Evolutionary conservation across 2,329 filamentous ascomycete species (phyloP), one percentile per base, ranked within the genome.

Genomic region (Orbilia javanica): DNA sequence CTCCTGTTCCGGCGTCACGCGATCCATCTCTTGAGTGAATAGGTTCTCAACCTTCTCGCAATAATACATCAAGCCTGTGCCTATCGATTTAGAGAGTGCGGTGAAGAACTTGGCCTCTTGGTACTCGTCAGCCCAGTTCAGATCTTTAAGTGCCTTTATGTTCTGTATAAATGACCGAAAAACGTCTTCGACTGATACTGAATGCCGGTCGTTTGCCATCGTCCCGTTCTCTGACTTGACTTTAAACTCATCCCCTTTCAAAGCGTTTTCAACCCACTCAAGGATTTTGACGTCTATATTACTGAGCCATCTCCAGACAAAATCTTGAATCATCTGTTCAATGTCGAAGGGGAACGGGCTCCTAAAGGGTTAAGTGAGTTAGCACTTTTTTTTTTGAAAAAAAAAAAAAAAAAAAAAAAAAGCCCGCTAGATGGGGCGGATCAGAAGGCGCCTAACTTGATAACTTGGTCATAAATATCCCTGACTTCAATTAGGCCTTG

Each of bases 41-140:
- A 89, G 90, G 81, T 92, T 90, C 82, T 98, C 96, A 27, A 98
- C 87, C 53, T 95, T 86, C 83, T 99, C 96, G 83, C 96, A 99
- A 83, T 99, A 99, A 81, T 90, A 90, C 11, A 92, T 91, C 57
- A 99, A 89, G 18, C 93, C 94, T 55, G 89, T 88, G 1, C 94
- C 91, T 77, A 98, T 93, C 0, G 92, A 91, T 82, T 94, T 96
- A 13, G 94, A 91, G 15, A 97, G 86, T 1, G 93, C 90, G 15
- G 96, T 99, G 94, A 98, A 98, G 85, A 99, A 99, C 79, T 94
- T 93, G 44, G 96, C 95, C 83, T 97, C 93, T 80, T 97, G 94
- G 42, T 97, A 87, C 82, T 97, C 93, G 83, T 98, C 93, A 80
- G 94, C 92, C 96, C 96, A 99, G 78, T 94, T 90, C 10, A 99